These are phyloP conservation scores for Sesbania bispinosa DNA, from an alignment of 306 rosid genomes.

Conservation along the genomic window DNA sequence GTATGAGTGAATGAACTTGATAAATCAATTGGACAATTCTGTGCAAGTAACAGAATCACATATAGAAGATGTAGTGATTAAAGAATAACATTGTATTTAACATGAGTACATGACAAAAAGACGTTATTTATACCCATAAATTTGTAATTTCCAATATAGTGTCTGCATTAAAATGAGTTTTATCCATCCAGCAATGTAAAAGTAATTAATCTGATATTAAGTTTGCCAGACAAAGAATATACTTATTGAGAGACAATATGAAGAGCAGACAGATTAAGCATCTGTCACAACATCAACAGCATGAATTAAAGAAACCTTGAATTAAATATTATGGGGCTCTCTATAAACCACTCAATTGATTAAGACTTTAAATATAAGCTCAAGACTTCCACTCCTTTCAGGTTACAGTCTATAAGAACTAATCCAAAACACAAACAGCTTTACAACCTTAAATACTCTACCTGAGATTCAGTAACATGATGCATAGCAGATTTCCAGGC, in stretches of 20 bases:
- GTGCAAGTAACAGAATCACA: constrained; percentile 8
- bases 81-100: not conserved
- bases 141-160: constrained; percentile 3
- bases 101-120: not conserved
- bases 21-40: constrained; percentile 14
- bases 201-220: constrained; percentile 7
- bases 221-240: constrained; percentile 9
- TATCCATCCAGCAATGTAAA: constrained; percentile 8
- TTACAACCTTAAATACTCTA: constrained; percentile 25
- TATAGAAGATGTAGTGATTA: not conserved
- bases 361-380: constrained; percentile 3
- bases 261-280: constrained; percentile 18
- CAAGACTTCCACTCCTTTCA: constrained; percentile 12
- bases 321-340: not conserved
- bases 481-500: constrained; percentile 71
- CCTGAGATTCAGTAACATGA: constrained; percentile 98
- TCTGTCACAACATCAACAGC: constrained; percentile 2
- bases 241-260: not conserved
- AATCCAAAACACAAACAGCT: constrained; percentile 28
- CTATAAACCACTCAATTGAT: constrained; percentile 16
- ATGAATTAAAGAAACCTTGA: constrained; percentile 12
- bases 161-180: not conserved
- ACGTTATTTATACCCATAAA: not conserved
- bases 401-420: not conserved
- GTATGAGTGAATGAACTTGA: not conserved